Evolutionary conservation across 805 yeast species (phyloP).

Genomic region (Yueomyces sp.): DNA sequence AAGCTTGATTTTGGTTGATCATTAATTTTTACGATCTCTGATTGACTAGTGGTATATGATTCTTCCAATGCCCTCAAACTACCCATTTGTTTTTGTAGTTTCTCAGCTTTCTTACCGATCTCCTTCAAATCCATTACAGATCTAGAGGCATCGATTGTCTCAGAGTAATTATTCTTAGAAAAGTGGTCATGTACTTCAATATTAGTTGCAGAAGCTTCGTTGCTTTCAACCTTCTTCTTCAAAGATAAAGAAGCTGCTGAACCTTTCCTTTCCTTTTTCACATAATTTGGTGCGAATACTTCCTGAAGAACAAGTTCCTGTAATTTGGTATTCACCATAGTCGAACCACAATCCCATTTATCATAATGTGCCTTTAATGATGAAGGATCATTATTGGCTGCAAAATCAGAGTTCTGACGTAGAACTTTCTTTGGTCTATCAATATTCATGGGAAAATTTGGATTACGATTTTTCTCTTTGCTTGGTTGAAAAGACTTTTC

Average conservation of each 20-base stretch:
- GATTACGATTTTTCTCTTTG: background rate
- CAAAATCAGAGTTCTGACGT: background rate
- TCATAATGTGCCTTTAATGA: background rate
- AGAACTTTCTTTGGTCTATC: background rate
- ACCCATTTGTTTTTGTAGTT: conserved; percentile 2
- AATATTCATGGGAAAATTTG: background rate
- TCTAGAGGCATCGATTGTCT: conserved; percentile 16
- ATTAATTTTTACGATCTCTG: background rate
- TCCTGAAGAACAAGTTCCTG: conserved; percentile 62
- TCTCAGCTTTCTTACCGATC: conserved; percentile 16
- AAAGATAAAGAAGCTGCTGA: background rate
- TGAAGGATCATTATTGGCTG: background rate
- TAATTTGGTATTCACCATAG: conserved; percentile 55
- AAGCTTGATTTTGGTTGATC: background rate
- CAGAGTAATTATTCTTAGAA: conserved; percentile 4
- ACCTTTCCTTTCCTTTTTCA: conserved; percentile 2
- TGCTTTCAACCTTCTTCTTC: background rate
- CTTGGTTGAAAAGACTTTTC: background rate
- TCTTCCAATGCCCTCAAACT: conserved; percentile 1
- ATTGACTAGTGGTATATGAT: conserved; percentile 1
- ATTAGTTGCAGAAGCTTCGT: too few species aligned
- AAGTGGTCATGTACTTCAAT: background rate
- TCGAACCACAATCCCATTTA: conserved; percentile 29
- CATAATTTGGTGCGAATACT: conserved; percentile 36
- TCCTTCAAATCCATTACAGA: conserved; percentile 22